Evolutionary conservation across 495 filamentous ascomycete genomes (phyloP).

Genomic region (Podospora pseudocomata): DNA sequence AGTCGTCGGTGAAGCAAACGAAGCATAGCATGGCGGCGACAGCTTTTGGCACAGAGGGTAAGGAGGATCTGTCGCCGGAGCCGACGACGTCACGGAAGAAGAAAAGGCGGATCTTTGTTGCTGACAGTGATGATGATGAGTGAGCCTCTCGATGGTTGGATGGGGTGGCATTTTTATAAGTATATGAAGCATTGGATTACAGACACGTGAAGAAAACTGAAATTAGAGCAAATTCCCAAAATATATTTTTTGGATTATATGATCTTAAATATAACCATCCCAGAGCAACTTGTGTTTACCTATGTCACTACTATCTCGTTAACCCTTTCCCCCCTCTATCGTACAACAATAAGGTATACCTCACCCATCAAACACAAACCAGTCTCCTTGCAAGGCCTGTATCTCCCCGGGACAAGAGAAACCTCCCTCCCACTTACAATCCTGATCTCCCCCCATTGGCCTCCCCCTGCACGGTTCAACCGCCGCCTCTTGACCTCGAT

Average conservation of each 20-base stretch:
- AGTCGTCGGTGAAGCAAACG: conserved; percentile 11
- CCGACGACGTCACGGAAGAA: conserved; percentile 13
- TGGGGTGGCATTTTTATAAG: neutral
- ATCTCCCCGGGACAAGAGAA: neutral
- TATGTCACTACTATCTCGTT: neutral
- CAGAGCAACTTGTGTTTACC: neutral
- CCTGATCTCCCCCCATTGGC: neutral
- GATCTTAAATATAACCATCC: neutral
- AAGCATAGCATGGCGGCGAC: neutral
- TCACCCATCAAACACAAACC: neutral
- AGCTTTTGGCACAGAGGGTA: conserved; percentile 7
- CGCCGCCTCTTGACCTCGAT: neutral
- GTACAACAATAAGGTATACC: neutral
- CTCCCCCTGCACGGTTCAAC: neutral
- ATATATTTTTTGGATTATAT: neutral
- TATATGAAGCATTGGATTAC: neutral
- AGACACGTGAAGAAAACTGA: neutral
- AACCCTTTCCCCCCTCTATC: neutral
- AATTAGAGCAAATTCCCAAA: neutral
- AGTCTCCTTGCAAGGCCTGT: neutral
- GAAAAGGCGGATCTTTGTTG: conserved; percentile 22
- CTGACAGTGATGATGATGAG: conserved; percentile 32
- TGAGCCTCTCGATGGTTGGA: neutral
- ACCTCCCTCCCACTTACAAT: neutral
- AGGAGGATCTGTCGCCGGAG: conserved; percentile 13